Conservation (phyloP, 106 monocot genomes). For the Apostasia shenzhenica region DNA sequence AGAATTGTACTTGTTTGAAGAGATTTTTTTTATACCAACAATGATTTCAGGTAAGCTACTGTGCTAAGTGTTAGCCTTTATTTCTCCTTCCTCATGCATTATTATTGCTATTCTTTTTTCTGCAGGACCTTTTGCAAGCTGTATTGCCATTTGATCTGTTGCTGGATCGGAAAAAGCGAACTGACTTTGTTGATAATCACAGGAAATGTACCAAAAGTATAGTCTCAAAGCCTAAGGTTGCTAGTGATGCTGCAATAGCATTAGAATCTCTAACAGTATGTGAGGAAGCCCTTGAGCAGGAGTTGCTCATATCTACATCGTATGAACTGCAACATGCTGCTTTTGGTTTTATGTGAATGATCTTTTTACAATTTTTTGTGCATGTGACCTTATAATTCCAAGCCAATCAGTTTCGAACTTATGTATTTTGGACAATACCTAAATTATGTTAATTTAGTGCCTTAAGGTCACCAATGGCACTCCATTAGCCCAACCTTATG, state of each 20-base stretch:
- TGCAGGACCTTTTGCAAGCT: slow-evolving; percentile 82
- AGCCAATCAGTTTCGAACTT: too few relatives aligned
- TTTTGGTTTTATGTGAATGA: not conserved
- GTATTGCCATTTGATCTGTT: slow-evolving; percentile 95
- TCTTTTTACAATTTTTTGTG: not conserved
- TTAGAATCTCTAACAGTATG: slow-evolving; percentile 72
- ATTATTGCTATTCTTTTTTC: slow-evolving; percentile 7
- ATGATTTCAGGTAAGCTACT: too few relatives aligned
- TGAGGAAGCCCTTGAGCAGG: slow-evolving; percentile 83
- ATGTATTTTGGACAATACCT: too few relatives aligned
- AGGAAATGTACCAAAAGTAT: slow-evolving; percentile 22
- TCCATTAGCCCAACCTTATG: too few relatives aligned
- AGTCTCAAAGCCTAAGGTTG: slow-evolving; percentile 39
- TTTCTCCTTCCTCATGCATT: slow-evolving; percentile 2
- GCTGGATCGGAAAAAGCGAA: slow-evolving; percentile 73
- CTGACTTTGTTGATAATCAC: slow-evolving; percentile 44
- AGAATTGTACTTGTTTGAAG: too few relatives aligned
- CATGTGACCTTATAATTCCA: not conserved
- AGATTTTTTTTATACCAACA: too few relatives aligned
- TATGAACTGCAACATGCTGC: slow-evolving; percentile 22
- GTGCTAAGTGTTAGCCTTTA: too few relatives aligned
- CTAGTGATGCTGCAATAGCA: slow-evolving; percentile 69
- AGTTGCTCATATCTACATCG: slow-evolving; percentile 92
- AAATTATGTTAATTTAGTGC: too few relatives aligned
- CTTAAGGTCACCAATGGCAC: too few relatives aligned